Percentiles rank a stretch among this genome's conserved stretches.
Conservation (phyloP, 225 moss, liverwort and hornwort species). For the Marchantia polymorpha region DNA sequence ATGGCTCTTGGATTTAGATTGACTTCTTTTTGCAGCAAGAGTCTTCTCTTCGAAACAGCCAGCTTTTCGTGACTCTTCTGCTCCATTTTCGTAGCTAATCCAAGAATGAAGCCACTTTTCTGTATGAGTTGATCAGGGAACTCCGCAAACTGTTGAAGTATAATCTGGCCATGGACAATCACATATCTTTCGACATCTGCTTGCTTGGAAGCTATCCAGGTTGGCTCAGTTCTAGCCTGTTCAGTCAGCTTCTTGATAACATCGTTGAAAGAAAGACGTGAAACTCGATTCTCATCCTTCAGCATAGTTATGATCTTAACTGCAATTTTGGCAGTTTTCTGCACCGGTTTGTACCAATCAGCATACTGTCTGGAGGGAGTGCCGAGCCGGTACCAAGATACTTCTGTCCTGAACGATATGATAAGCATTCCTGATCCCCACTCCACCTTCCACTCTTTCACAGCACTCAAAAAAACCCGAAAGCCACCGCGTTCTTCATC, state of each 20-base stretch:
- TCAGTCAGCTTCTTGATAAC: slow-evolving; percentile 70
- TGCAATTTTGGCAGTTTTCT: slow-evolving; percentile 79
- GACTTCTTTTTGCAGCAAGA: slow-evolving; percentile 58
- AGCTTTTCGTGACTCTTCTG: slow-evolving; percentile 76
- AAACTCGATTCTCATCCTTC: slow-evolving; percentile 73
- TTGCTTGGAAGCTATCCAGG: slow-evolving; percentile 54
- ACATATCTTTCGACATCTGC: slow-evolving; percentile 86
- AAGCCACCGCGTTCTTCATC: slow-evolving; percentile 42
- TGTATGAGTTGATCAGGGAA: slow-evolving; percentile 78
- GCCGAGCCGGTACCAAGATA: slow-evolving; percentile 96
- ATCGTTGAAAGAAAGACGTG: slow-evolving; percentile 78
- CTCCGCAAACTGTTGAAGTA: slow-evolving; percentile 87
- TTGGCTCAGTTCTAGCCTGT: slow-evolving; percentile 52
- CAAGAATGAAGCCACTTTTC: slow-evolving; percentile 66
- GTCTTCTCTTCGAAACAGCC: slow-evolving; percentile 49
- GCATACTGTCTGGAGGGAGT: slow-evolving; percentile 72
- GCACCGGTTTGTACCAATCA: slow-evolving; percentile 70
- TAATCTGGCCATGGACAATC: slow-evolving; percentile 92
- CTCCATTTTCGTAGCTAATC: slow-evolving; percentile 79
- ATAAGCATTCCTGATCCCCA: slow-evolving; percentile 77
- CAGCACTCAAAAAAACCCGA: slow-evolving; percentile 79
- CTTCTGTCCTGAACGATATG: slow-evolving; percentile 86
- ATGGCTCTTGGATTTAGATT: slow-evolving; percentile 83
- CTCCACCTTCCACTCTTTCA: slow-evolving; percentile 98
- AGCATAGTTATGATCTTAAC: slow-evolving; percentile 79